Base-by-base conservation (phyloP, 108 stramenopile species). In the Pseudonitzschia pungens region DNA sequence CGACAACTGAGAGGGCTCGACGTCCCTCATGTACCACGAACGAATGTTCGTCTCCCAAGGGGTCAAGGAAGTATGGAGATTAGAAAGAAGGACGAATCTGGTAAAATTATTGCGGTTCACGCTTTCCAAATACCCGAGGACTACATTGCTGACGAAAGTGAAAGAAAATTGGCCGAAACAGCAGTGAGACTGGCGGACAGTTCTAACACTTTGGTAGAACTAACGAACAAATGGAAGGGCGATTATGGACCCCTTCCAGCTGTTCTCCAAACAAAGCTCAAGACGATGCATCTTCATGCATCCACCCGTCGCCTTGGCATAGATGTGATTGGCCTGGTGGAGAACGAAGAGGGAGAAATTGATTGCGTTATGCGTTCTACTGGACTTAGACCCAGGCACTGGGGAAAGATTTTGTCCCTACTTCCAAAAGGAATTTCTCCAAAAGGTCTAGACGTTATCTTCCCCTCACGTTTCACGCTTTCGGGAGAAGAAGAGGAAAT, bases 351-450 rank as follows among this genome's bases (percentile, higher is more conserved):
- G 22, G 76, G 81, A 6, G 54, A 59, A 18, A 68, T 63, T 11
- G 90, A 94, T 66, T 91, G 90, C 70, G 68, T 93, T 32, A 79
- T 95, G 44, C 86, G 94, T 15, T 85, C 90, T 4, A 92, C 94
- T 31, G 90, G 90, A 29, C 81, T 95, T 2, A 63, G 94, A 78
- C 94, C 91, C 21, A 77, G 94, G 54, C 94, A 95, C 70, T 87
- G 85, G 86, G 91, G 77, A 12, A 87, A 75, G 65, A 90, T 95
- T 65, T 76, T 84, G 48, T 74, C 84, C 14, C 66, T 79, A 57
- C 78, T 92, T 27, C 88, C 86, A 29, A 78, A 71, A 59, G 80
- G 79, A 14, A 73, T 81, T 18, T 74, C 87, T 24, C 83, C 89
- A 3, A 89, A 84, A 60, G 91, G 90, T 12, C 72, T 92, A 8